Base-by-base conservation (phyloP, 2,329 filamentous ascomycete genomes). In the Epicoccum nigrum region DNA sequence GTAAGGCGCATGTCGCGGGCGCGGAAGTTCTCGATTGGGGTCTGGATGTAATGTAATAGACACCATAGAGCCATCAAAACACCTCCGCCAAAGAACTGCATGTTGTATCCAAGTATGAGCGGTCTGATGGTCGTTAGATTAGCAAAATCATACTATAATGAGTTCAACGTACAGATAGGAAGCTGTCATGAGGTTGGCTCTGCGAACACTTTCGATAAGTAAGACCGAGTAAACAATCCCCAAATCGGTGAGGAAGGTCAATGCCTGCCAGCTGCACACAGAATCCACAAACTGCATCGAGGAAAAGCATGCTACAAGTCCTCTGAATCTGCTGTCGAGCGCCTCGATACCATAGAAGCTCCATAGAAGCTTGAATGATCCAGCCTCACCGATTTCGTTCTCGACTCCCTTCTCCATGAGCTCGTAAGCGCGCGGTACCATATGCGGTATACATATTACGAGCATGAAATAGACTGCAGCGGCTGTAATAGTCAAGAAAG, bases 1-100 rank as follows among this genome's bases (percentile, higher is more conserved):
- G 56, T 59, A 3, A 59, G 48, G 20, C 56, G 54, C 41, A 57
- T 41, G 37, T 55, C 54, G 15, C 45, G 46, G 17, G 54, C 51
- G 16, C 51, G 48, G 48, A 59, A 57, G 39, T 49, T 59, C 8
- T 53, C 45, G 37, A 59, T 54, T 7, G 56, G 54, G 1, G 48
- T 51, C 30, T 59, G 56, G 7, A 55, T 33, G 48, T 59, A 59
- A 16, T 55, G 48, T 2, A 52, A 27, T n/a, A 57, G 43, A 32
- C 45, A 59, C 34, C 53, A 59, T 8, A 57, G 33, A 11, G 45
- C 47, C 42, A 56, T 53, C 7, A 59, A 19, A 1, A 46, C 39
- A 9, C 54, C 56, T 19, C 52, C 35, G 4, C 54, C 56, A 8
- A 47, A 53, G 27, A 55, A 51, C 12, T 56, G 53, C 44, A 47